Evolutionary conservation across 768 basidiomycete genomes (phyloP).

Genomic region (Tulasnella calospora): DNA sequence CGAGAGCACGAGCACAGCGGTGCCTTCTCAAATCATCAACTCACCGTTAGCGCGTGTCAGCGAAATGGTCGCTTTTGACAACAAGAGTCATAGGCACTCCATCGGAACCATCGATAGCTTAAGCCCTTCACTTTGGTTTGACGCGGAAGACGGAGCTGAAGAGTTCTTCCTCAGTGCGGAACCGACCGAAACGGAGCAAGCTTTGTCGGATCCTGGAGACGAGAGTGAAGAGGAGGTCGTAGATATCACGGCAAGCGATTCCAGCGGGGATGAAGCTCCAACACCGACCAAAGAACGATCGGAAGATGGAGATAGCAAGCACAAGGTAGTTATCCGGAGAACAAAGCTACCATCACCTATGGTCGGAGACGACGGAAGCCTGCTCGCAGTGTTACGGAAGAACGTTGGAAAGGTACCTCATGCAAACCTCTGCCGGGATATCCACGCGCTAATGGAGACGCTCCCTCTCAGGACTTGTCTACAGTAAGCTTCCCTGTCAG

Average conservation of each 20-base stretch:
- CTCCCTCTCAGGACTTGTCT: constrained; percentile 58
- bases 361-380: constrained; percentile 67
- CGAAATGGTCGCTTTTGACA: not conserved
- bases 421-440: not conserved
- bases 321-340: constrained; percentile 25
- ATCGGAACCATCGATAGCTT: constrained; percentile 27
- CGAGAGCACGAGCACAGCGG: not conserved
- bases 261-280: not conserved
- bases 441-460: not conserved
- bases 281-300: constrained; percentile 17
- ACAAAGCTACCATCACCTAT: constrained; percentile 30
- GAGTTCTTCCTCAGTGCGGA: constrained; percentile 60
- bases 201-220: not conserved
- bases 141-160: constrained; percentile 62
- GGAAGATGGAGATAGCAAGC: constrained; percentile 5
- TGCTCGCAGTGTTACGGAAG: constrained; percentile 79
- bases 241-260: not conserved
- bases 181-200: constrained; percentile 25
- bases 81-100: constrained; percentile 17
- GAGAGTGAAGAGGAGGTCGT: constrained; percentile 6
- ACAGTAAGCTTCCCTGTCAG: constrained; percentile 80
- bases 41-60: constrained; percentile 12
- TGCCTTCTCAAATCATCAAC: not conserved
- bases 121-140: constrained; percentile 68
- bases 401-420: constrained; percentile 73